Base-by-base conservation (phyloP, 106 monocot genomes). In the Ottelia alismoides region DNA sequence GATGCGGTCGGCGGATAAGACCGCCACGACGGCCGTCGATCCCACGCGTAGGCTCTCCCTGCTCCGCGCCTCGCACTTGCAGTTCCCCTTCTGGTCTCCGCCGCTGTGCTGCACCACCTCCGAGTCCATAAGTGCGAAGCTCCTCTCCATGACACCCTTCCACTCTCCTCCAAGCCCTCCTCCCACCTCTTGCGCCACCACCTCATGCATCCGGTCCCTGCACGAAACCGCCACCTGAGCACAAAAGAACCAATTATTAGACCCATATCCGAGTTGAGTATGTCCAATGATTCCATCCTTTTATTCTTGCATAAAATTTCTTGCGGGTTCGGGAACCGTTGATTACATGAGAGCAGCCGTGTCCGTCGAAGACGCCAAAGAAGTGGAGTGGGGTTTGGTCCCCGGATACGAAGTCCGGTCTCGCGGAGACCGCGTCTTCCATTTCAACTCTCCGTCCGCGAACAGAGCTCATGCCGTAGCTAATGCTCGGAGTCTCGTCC, bases 31-130 rank as follows among this genome's bases (percentile, higher is more conserved):
- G 24, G 92, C 92, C 9, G 92, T 86, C 35, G 92, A 92, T 2
- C 92, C 92, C 5, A 79, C 94, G 56, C 81, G 75, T 63, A 84
- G 74, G 65, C 81, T 73, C 66, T 71, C 73, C 27, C 76, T 76
- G 2, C 49, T 57, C 66, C 76, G 81, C 20, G 78, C 31, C 71
- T 73, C 81, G 52, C 94, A 96, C 16, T 70, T 60, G 76, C 94
- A 96, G 50, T 27, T 63, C 1, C 49, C 65, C 20, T 32, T 50
- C 22, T 20, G 28, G 4, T 23, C 32, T 2, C 19, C 57, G 50
- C 54, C 65, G 43, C 22, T 12, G 11, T 55, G 29, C 2, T 22
- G 66, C 1, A 35, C 22, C 25, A 50, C 83, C 74, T 77, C 77
- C 25, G 68, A 62, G 63, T 94, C 94, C 74, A 88, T 78, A 24